Percentiles rank a stretch among this genome's conserved stretches.
Conservation (phyloP, 352 stramenopile genomes). For the Globisporangium parvum region DNA sequence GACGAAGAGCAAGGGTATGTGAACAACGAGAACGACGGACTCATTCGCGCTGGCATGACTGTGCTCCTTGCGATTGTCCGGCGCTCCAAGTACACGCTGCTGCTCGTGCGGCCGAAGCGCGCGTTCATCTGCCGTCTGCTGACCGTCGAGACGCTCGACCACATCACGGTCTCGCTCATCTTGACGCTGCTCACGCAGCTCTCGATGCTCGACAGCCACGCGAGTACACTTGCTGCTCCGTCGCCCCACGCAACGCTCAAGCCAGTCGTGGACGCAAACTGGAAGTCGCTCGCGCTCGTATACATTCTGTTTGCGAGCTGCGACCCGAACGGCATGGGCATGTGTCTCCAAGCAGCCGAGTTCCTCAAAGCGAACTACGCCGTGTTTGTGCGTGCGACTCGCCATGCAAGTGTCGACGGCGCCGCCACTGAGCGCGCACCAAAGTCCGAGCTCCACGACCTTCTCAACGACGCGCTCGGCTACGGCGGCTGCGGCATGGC, state of each 20-base stretch:
- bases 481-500: slow-evolving; percentile 70
- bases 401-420: not conserved
- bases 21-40: slow-evolving; percentile 53
- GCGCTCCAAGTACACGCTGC: slow-evolving; percentile 63
- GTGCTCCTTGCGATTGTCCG: slow-evolving; percentile 64
- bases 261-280: slow-evolving; percentile 43
- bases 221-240: slow-evolving; percentile 11
- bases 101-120: slow-evolving; percentile 56
- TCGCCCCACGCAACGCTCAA: slow-evolving; percentile 13
- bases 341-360: slow-evolving; percentile 60
- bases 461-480: slow-evolving; percentile 65
- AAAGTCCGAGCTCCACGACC: slow-evolving; percentile 43
- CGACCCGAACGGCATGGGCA: slow-evolving; percentile 71
- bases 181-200: slow-evolving; percentile 66
- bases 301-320: slow-evolving; percentile 69
- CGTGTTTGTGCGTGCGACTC: slow-evolving; percentile 4
- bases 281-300: slow-evolving; percentile 63
- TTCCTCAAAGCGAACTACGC: slow-evolving; percentile 67
- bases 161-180: slow-evolving; percentile 61
- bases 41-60: slow-evolving; percentile 62
- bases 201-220: slow-evolving; percentile 29
- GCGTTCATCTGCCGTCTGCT: slow-evolving; percentile 71
- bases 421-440: slow-evolving; percentile 9
- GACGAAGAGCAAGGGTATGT: slow-evolving; percentile 60
- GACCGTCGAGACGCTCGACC: slow-evolving; percentile 65